Evolutionary conservation across 495 filamentous ascomycete genomes (phyloP).

Genomic region (Penicillium silybi): DNA sequence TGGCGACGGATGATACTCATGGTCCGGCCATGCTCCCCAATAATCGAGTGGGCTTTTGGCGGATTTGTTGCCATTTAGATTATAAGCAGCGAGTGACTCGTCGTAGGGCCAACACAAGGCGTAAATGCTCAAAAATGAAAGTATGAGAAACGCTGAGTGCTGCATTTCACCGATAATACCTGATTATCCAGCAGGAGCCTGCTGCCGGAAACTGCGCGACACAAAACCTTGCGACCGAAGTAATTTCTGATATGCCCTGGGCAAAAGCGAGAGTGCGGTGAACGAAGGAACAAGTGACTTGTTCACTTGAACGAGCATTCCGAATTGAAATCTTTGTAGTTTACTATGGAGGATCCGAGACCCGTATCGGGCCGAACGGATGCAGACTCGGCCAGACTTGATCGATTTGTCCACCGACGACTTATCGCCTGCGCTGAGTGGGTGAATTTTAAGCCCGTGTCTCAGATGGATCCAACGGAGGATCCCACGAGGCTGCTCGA

Average conservation of each 20-base stretch:
- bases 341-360: not conserved
- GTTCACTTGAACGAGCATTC: not conserved
- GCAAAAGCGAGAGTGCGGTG: not conserved
- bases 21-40: constrained; percentile 38
- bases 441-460: not conserved
- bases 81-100: constrained; percentile 1
- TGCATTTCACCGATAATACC: constrained; percentile 12
- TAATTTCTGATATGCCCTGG: not conserved
- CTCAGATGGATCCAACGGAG: not conserved
- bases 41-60: constrained; percentile 31
- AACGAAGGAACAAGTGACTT: not conserved
- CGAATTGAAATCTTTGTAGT: not conserved
- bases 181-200: not conserved
- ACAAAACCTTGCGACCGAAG: constrained; percentile 7
- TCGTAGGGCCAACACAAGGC: not conserved
- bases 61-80: constrained; percentile 37
- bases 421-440: not conserved
- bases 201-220: not conserved
- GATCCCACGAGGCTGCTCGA: not conserved
- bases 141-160: not conserved
- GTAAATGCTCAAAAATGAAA: not conserved
- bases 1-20: constrained; percentile 37
- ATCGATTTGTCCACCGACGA: not conserved
- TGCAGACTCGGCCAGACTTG: not conserved
- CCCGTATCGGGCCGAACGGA: not conserved